Evolutionary conservation across 1,284 basidiomycete genomes (phyloP).

Genomic region (Omphalotus olearius): DNA sequence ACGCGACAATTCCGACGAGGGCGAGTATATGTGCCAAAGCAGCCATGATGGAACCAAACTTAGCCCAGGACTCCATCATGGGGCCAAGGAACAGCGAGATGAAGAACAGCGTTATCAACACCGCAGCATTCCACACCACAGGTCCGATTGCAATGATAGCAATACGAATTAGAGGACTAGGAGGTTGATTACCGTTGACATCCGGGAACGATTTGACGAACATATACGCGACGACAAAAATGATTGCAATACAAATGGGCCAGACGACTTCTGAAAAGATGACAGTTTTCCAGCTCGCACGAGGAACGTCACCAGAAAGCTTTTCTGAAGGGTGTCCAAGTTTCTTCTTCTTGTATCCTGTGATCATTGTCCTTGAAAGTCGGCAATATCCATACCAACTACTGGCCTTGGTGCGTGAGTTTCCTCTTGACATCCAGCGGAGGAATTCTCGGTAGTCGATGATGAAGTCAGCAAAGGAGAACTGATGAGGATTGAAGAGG

Average conservation of each 20-base stretch:
- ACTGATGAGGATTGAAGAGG: slow-evolving; percentile 97
- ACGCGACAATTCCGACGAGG: slow-evolving; percentile 78
- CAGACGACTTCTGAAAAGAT: slow-evolving; percentile 84
- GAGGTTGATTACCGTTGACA: slow-evolving; percentile 50
- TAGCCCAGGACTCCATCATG: slow-evolving; percentile 81
- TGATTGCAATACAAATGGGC: slow-evolving; percentile 71
- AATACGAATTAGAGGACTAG: slow-evolving; percentile 87
- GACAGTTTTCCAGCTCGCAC: slow-evolving; percentile 84
- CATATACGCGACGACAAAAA: slow-evolving; percentile 88
- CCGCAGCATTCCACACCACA: slow-evolving; percentile 92
- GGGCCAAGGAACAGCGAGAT: slow-evolving; percentile 90
- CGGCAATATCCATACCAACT: slow-evolving; percentile 99
- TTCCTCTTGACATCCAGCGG: slow-evolving; percentile 97
- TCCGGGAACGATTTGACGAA: slow-evolving; percentile 86
- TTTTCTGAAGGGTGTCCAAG: slow-evolving; percentile 95
- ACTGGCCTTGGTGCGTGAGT: slow-evolving; percentile 91
- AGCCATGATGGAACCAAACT: slow-evolving; percentile 91
- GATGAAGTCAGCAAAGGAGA: slow-evolving; percentile 92
- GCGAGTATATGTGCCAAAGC: slow-evolving; percentile 78
- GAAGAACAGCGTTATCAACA: slow-evolving; percentile 87
- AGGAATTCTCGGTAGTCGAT: slow-evolving; percentile 97
- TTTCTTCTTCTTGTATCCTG: slow-evolving; percentile 98
- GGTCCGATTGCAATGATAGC: slow-evolving; percentile 90
- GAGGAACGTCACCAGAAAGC: slow-evolving; percentile 86
- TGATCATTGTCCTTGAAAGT: slow-evolving; percentile 91